Evolutionary conservation across 371 early-diverging fungal genomes (phyloP).

Genomic region (Quaeritorhiza haematococci): DNA sequence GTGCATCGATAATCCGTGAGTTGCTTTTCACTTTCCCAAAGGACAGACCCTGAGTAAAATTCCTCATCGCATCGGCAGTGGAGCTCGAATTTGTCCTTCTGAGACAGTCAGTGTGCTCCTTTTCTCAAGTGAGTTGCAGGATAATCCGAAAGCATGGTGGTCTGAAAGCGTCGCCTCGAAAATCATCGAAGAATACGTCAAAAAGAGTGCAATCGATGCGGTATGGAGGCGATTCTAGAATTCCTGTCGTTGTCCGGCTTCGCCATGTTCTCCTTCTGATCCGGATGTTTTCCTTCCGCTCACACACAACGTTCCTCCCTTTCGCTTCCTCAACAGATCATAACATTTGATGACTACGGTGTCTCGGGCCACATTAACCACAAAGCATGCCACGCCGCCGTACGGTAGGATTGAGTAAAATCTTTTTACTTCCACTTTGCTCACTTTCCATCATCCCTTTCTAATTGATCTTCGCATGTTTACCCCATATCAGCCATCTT

Average conservation of each 20-base stretch:
- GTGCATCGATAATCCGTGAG: constrained; percentile 63
- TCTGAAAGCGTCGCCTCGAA: constrained; percentile 4
- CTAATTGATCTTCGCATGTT: neutral
- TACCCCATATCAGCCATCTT: neutral
- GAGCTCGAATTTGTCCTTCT: no score
- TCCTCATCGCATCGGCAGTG: no score
- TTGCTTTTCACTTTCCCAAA: neutral
- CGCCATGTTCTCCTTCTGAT: no score
- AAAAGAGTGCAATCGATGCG: constrained; percentile 5
- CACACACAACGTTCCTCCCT: no score
- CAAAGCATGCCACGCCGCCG: constrained; percentile 6
- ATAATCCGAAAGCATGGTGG: constrained; percentile 18
- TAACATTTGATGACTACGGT: constrained; percentile 20
- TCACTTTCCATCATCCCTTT: neutral
- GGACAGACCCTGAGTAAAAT: no score
- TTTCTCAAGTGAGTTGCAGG: constrained; percentile 10
- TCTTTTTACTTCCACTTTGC: neutral
- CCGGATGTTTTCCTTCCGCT: no score
- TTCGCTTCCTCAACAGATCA: constrained; percentile 15
- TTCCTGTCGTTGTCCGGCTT: no score
- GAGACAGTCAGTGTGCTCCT: no score
- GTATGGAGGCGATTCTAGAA: no score
- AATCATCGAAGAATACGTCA: constrained; percentile 4
- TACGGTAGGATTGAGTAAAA: no score
- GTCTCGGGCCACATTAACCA: constrained; percentile 25